A percentile compares a stretch with the other conserved stretches of the same genome.
Conservation (phyloP, 257 asterid species). For the Mitragyna speciosa region DNA sequence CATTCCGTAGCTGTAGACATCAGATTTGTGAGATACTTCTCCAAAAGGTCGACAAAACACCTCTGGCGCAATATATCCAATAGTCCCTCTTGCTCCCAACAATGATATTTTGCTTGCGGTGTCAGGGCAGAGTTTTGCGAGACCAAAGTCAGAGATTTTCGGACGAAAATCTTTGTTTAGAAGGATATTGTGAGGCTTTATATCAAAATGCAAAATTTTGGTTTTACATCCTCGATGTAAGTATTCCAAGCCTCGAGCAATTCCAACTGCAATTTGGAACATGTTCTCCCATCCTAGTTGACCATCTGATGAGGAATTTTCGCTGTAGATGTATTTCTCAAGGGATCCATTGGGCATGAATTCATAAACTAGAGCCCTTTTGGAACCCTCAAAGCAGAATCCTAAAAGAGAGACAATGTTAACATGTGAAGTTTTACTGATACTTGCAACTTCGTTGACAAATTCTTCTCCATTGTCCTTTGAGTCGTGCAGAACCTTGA, state of each 20-base stretch:
- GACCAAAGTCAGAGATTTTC: slow-evolving; percentile 33
- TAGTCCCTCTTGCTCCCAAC: slow-evolving; percentile 28
- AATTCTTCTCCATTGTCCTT: slow-evolving; percentile 10
- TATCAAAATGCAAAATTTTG: slow-evolving; percentile 32
- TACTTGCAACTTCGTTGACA: slow-evolving; percentile 13
- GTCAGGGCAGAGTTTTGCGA: slow-evolving; percentile 21
- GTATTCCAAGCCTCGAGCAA: slow-evolving; percentile 40
- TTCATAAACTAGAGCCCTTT: slow-evolving; percentile 8
- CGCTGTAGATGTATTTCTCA: slow-evolving; percentile 13
- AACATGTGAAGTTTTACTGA: slow-evolving; percentile 14
- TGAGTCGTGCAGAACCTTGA: not conserved
- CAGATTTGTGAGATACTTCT: slow-evolving; percentile 32
- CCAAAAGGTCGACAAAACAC: slow-evolving; percentile 23
- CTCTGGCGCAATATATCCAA: slow-evolving; percentile 40
- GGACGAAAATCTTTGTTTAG: slow-evolving; percentile 27
- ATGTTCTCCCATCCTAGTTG: slow-evolving; percentile 23
- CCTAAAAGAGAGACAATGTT: slow-evolving; percentile 18
- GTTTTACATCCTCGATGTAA: slow-evolving; percentile 34
- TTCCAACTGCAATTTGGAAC: slow-evolving; percentile 27
- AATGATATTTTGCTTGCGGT: slow-evolving; percentile 16
- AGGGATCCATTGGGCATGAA: slow-evolving; percentile 33
- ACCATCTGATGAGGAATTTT: not conserved
- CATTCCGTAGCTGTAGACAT: slow-evolving; percentile 40
- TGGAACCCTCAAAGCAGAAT: slow-evolving; percentile 1
- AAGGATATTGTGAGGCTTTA: slow-evolving; percentile 40